Evolutionary conservation across 768 basidiomycete genomes (phyloP), one percentile per base, ranked within the genome.

Genomic region (Postia placenta): DNA sequence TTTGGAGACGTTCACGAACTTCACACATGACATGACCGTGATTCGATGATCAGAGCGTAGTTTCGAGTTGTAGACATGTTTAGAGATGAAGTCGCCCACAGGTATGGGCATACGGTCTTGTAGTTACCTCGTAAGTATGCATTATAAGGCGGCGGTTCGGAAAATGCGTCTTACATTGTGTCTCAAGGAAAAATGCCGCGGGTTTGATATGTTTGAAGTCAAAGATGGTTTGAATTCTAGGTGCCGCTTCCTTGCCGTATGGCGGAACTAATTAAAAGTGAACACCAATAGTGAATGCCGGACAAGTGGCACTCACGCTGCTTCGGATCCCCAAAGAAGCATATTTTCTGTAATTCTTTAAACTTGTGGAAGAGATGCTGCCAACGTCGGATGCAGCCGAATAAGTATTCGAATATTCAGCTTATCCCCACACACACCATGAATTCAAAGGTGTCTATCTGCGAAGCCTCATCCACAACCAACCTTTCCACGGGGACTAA

Each of bases 401-500:
- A n/a, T n/a, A n/a, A n/a, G n/a, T n/a, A n/a, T n/a, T n/a, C n/a
- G n/a, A n/a, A n/a, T n/a, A n/a, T n/a, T n/a, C n/a, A n/a, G n/a
- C n/a, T n/a, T n/a, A n/a, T n/a, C n/a, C n/a, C n/a, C n/a, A n/a
- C 9, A 45, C 64, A 35, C 15, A 77, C 76, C 67, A 79, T 56
- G 49, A 73, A 78, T 23, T 76, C 74, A 24, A 70, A 72, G 3
- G 69, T 58, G 22, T 72, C 70, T 19, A 79, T 76, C 45, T 77
- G 75, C 5, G 75, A 77, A 2, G 75, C 78, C 59, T 80, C 77
- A 48, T 80, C 78, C n/a, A 80, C 64, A n/a, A 80, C 67, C 1
- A 80, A 66, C n/a, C 67, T 62, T 22, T 66, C 68, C 19, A 77
- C 60, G 1, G 75, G 75, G 1, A 75, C 59, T 3, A 71, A 25